Conservation (phyloP, 345 rosid genomes). For the Cochlearia excelsa region DNA sequence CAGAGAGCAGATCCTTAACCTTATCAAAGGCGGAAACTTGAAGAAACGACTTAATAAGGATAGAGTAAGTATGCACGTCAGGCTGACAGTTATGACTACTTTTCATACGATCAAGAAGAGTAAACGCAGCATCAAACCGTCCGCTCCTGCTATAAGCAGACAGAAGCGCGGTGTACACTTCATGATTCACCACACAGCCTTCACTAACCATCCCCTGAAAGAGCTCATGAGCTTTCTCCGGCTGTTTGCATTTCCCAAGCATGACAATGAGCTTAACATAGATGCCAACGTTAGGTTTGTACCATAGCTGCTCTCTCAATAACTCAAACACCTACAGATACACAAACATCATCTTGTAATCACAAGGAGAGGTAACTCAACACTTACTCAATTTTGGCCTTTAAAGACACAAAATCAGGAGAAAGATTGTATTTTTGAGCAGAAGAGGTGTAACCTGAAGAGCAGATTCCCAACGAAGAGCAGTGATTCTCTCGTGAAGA, state of each 20-base stretch:
- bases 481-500: slow-evolving; percentile 79
- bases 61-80: slow-evolving; percentile 87
- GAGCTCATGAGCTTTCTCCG: slow-evolving; percentile 73
- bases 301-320: slow-evolving; percentile 81
- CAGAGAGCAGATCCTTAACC: slow-evolving; percentile 60
- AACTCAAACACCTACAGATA: slow-evolving; percentile 66
- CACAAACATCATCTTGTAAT: background rate
- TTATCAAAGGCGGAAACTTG: slow-evolving; percentile 65
- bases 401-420: background rate
- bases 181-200: slow-evolving; percentile 63
- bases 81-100: slow-evolving; percentile 61
- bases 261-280: slow-evolving; percentile 78
- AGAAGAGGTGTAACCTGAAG: slow-evolving; percentile 50
- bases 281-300: slow-evolving; percentile 59
- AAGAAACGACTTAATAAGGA: slow-evolving; percentile 85
- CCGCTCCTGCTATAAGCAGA: slow-evolving; percentile 84
- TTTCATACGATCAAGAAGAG: slow-evolving; percentile 72
- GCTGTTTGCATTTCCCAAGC: slow-evolving; percentile 93
- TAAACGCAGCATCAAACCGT: slow-evolving; percentile 62
- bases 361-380: slow-evolving; percentile 1
- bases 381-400: slow-evolving; percentile 1
- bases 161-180: slow-evolving; percentile 70
- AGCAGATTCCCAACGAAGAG: slow-evolving; percentile 90
- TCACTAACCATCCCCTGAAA: slow-evolving; percentile 72
- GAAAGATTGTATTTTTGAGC: background rate